Evolutionary conservation across 805 yeast species (phyloP), one percentile per base, ranked within the genome.

Genomic region (Torulaspora indica): DNA sequence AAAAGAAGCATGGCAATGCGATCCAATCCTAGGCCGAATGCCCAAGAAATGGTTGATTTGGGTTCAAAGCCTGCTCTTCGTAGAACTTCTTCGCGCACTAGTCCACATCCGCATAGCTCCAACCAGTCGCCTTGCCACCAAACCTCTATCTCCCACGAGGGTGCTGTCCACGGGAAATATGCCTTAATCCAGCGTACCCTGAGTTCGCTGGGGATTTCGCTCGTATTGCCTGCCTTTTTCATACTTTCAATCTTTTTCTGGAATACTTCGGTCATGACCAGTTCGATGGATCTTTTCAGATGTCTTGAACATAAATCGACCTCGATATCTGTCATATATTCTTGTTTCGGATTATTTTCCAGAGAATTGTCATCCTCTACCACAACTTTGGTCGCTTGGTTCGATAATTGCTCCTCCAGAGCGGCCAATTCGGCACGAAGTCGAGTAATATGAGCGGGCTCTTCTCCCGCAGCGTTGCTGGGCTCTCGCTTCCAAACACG

Each of bases 61-160:
- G 66, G 58, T 18, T 74, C 67, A 40, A 82, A 71, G 0, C 87
- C 95, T 1, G 96, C 77, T 53, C 82, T 84, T 17, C 77, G 69
- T 30, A 88, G 71, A 0, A 91, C 95, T 39, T 79, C 79, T 53
- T 87, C 83, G 53, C 79, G 80, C 6, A 89, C 95, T 29, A 91
- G 74, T 20, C 98, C 98, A 67, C 95, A 87, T 0, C 98, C 98
- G 58, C 96, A 87, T 62, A 95, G 81, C 68, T 93, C 98, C 28
- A 93, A 73, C 98, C 98, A 93, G 54, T 90, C 95, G 41, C 93
- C 95, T 61, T 89, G 86, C 97, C 98, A 93, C 90, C 95, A 89
- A 4, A 93, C 96, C 67, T 93, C 98, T 54, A 95, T 88, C 60
- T 93, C 97, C 95, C 95, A 93, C 34, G 95, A 85, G 3, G 98